A percentile compares a stretch with the other conserved stretches of the same genome.
These are phyloP conservation scores for Leptomonas seymouri DNA, from an alignment of 208 protist species.

Conservation along the genomic window DNA sequence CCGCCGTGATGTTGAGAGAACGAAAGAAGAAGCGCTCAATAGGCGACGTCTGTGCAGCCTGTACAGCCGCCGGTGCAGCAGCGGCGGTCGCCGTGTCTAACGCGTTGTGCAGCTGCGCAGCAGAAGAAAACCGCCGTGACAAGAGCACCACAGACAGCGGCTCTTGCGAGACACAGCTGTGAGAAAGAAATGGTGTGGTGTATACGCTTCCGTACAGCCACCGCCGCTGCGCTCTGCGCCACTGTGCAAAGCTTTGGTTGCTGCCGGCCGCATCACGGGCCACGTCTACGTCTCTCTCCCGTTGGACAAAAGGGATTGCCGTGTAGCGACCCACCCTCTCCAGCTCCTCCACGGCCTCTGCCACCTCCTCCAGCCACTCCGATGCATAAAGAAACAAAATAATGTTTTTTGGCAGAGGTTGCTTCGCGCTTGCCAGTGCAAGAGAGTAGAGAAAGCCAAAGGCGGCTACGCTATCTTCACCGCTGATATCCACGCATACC, in stretches of 20 bases:
- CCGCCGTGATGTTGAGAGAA: slow-evolving; percentile 4
- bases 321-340: slow-evolving; percentile 7
- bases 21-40: slow-evolving; percentile 25
- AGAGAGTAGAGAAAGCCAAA: slow-evolving; percentile 32
- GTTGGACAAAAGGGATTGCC: slow-evolving; percentile 11
- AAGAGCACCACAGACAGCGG: slow-evolving; percentile 19
- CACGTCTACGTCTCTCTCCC: neutral
- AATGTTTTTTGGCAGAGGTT: slow-evolving; percentile 23
- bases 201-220: neutral
- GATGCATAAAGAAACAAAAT: slow-evolving; percentile 37
- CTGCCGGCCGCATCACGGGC: neutral
- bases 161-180: neutral
- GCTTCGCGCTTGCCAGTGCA: neutral
- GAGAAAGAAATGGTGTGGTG: slow-evolving; percentile 1
- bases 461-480: slow-evolving; percentile 28
- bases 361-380: slow-evolving; percentile 20
- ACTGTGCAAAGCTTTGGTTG: neutral
- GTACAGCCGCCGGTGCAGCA: too few species aligned
- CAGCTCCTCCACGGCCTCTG: slow-evolving; percentile 18
- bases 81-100: neutral
- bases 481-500: slow-evolving; percentile 43
- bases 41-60: neutral
- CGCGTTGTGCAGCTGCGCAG: neutral
- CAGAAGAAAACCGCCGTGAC: slow-evolving; percentile 5
- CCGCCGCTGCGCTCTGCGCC: neutral